Conservation (phyloP, 371 early-diverging fungal species). For the Lichtheimia ramosa region DNA sequence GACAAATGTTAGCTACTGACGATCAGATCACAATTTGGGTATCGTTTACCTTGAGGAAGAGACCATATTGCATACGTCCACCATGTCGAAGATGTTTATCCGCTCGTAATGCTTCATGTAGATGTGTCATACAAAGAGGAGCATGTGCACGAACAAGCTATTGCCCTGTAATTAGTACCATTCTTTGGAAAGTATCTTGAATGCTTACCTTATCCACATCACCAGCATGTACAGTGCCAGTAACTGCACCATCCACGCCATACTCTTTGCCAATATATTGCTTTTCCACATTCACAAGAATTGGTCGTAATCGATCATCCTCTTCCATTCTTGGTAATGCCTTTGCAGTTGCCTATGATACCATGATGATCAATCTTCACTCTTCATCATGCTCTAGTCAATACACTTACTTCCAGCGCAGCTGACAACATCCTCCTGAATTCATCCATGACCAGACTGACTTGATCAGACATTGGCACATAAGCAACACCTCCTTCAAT, state of each 20-base stretch:
- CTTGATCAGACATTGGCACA: slow-evolving; percentile 76
- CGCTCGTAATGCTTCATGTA: slow-evolving; percentile 68
- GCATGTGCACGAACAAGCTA: slow-evolving; percentile 69
- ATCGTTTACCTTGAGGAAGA: slow-evolving; percentile 81
- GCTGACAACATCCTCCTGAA: slow-evolving; percentile 64
- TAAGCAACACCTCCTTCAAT: slow-evolving; percentile 81
- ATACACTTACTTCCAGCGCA: slow-evolving; percentile 54
- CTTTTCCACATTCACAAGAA: slow-evolving; percentile 82
- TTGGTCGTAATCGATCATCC: slow-evolving; percentile 88
- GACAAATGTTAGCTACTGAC: too few species aligned
- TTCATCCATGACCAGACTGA: slow-evolving; percentile 76
- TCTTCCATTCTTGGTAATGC: slow-evolving; percentile 90
- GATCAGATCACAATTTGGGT: too few species aligned
- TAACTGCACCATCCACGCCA: slow-evolving; percentile 31
- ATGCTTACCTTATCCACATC: slow-evolving; percentile 64
- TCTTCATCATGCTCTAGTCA: neutral
- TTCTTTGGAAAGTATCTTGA: slow-evolving; percentile 41
- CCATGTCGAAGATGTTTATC: slow-evolving; percentile 86
- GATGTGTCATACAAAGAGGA: slow-evolving; percentile 91
- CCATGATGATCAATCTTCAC: neutral
- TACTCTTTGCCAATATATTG: slow-evolving; percentile 77
- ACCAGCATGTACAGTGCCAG: slow-evolving; percentile 60
- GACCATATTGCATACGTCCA: slow-evolving; percentile 90
- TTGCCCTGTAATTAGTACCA: slow-evolving; percentile 22
- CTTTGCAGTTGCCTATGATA: slow-evolving; percentile 58